Evolutionary conservation across 495 filamentous ascomycete species (phyloP), one percentile per base, ranked within the genome.

Genomic region (Annulohypoxylon maeteangense): DNA sequence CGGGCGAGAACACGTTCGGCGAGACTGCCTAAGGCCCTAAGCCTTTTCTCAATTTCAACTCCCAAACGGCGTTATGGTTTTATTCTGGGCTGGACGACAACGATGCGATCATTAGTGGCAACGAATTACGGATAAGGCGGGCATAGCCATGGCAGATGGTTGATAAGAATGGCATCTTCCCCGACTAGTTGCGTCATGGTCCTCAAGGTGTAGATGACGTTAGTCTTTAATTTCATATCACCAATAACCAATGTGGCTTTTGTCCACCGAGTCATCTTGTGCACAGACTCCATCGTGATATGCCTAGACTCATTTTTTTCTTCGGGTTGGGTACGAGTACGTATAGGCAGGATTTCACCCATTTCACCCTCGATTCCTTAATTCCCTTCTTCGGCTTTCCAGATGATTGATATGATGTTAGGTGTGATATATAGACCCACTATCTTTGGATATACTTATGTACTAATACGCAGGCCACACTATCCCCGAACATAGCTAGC

Each of bases 1-100:
- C 95, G 38, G 95, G 95, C 83, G 95, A 99, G 88, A 99, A 99
- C 88, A 99, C 95, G 25, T 99, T 99, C 78, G 95, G 95, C 75
- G 89, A 86, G 53, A 64, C 62, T 58, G 74, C 65, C 47, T 76
- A 61, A 62, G 50, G 56, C 11, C n/a, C 12, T 36, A 23, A 20
- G 25, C 27, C 22, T 68, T 50, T 64, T 45, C 47, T 31, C 32
- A n/a, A 44, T 44, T 56, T 60, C 29, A 31, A 48, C 22, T 42
- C 45, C 55, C 45, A 23, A 54, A 53, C 67, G 71, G 71, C 71
- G 71, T 74, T 74, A 66, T 40, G 71, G 71, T 65, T 70, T 72
- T 72, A 56, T 62, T 59, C 48, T 51, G 40, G 65, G 55, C 40
- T 70, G 67, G 71, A 74, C 67, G 51, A 70, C 67, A 60, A 74